These are phyloP conservation scores for Gremmenia infestans DNA, from an alignment of 2,329 filamentous ascomycete genomes.

Conservation along the genomic window DNA sequence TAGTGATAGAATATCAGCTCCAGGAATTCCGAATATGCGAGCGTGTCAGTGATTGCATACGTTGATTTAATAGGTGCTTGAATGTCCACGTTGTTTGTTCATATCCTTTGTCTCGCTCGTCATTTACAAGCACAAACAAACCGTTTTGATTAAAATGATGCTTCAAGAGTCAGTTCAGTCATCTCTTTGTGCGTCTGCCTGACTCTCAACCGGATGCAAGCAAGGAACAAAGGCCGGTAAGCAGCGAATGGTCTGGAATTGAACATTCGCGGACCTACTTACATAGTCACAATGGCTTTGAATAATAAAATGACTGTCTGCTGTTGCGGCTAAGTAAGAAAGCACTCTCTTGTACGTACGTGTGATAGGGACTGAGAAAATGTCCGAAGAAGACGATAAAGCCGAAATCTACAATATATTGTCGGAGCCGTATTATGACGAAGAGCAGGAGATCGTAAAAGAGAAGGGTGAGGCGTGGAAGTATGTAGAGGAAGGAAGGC, in stretches of 20 bases:
- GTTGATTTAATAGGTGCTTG: too few species aligned
- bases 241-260: neutral
- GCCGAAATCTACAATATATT: neutral
- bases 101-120: neutral
- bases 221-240: neutral
- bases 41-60: too few species aligned
- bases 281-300: too few species aligned
- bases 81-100: neutral
- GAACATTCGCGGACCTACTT: neutral
- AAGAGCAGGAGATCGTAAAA: neutral
- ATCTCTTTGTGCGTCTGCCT: neutral
- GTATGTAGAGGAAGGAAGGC: neutral
- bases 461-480: neutral
- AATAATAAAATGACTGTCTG: too few species aligned
- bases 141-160: neutral
- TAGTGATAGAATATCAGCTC: too few species aligned
- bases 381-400: neutral
- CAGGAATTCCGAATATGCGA: too few species aligned
- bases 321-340: too few species aligned
- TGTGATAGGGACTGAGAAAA: neutral
- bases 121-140: neutral
- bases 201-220: neutral
- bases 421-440: neutral
- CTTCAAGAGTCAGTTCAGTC: neutral
- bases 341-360: too few species aligned